Evolutionary conservation across 257 asterid genomes (phyloP), one percentile per base, ranked within the genome.

Genomic region (Primulina huaijiensis): DNA sequence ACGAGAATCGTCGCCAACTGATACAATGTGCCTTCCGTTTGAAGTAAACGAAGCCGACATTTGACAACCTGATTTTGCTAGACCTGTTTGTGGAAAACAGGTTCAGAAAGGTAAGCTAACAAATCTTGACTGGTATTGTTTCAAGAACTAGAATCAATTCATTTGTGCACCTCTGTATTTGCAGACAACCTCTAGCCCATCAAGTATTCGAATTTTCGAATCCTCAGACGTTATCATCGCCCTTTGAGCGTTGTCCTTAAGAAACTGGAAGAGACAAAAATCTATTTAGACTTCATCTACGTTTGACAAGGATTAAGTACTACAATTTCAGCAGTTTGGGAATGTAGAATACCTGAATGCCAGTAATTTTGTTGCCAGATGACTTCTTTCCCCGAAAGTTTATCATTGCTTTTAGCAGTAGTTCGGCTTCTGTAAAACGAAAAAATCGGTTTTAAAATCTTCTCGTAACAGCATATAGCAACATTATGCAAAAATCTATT

Each of bases 161-260:
- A 23, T 62, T 59, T 64, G 4, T 37, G 7, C 80, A 90, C 97
- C 96, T 90, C 69, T 88, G 81, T 90, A 90, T 72, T 92, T 90
- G 65, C 74, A 84, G 70, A 92, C 90, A 73, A 86, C 70, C 65
- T 88, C 90, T n/a, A 80, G 73, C 73, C 93, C 96, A 40, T 92
- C 93, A 27, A 92, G 92, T 63, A 90, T 79, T 2, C 90, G 88
- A 59, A 92, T 86, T 81, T 77, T 92, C 60, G 98, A 88, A 80
- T 88, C 98, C 71, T 82, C 90, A 0, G 95, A 90, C 14, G 97
- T 87, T 34, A 92, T 77, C 98, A 92, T 87, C 75, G 87, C 78
- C 71, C 88, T 85, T 40, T 16, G 82, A 55, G 88, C 65, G 71
- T 79, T 80, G 6, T 72, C 76, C 19, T 75, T 75, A 35, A 85